Percentiles rank a stretch among this genome's conserved stretches.
Evolutionary conservation across 2,329 filamentous ascomycete genomes (phyloP).

Genomic region (Pyrenophora teres): DNA sequence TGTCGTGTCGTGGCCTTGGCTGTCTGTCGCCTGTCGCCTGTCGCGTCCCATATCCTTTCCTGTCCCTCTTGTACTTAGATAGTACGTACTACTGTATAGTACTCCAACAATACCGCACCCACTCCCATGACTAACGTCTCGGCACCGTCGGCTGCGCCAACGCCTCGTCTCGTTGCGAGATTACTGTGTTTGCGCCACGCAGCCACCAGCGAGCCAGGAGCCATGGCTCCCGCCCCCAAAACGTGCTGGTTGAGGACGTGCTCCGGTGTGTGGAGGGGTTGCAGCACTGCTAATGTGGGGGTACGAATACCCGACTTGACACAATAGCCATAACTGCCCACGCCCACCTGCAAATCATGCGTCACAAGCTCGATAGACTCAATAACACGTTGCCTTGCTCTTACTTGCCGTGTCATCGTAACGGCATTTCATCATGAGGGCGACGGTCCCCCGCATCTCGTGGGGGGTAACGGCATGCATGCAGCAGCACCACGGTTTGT

Average conservation of each 20-base stretch:
- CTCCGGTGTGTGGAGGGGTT: constrained; percentile 1
- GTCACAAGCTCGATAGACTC: constrained; percentile 6
- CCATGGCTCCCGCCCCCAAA: constrained; percentile 6
- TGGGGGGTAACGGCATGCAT: constrained; percentile 6
- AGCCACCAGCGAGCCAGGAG: constrained; percentile 11
- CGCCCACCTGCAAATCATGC: background rate
- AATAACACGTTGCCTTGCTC: constrained; percentile 3
- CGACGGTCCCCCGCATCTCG: constrained; percentile 5
- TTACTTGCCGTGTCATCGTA: background rate
- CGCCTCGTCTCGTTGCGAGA: constrained; percentile 15
- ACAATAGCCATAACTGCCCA: background rate
- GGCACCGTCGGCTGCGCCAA: constrained; percentile 20
- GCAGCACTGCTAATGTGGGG: constrained; percentile 8
- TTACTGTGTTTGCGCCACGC: constrained; percentile 14
- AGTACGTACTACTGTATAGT: too few species aligned
- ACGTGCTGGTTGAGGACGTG: constrained; percentile 13
- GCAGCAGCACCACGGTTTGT: background rate
- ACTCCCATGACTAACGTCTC: constrained; percentile 13
- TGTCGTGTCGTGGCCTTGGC: too few species aligned
- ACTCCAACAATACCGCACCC: too few species aligned
- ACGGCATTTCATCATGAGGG: background rate
- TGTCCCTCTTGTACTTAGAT: background rate
- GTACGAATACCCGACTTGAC: background rate
- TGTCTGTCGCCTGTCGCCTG: too few species aligned
- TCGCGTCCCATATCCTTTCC: background rate